phyloP scores from a whole-genome alignment of 2,329 filamentous ascomycete species.

The Penicillium vulpinum region DNA sequence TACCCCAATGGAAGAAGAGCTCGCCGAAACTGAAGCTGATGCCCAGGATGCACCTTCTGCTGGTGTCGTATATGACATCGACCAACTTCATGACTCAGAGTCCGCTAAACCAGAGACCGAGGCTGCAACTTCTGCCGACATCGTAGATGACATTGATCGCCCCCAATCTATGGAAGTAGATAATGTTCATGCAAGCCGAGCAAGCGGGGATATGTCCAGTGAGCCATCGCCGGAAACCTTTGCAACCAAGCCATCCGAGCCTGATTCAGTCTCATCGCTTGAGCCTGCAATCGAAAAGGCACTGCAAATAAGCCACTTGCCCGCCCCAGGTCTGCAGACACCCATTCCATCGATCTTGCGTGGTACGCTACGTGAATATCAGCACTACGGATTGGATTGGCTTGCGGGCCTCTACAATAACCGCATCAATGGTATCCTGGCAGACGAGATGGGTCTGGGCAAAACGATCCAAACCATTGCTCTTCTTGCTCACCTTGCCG shows the following conservation, averaged over 20 bases:
- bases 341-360: conserved; percentile 80
- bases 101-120: neutral
- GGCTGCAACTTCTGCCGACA: neutral
- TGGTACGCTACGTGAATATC: conserved; percentile 89
- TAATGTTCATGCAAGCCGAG: conserved; percentile 23
- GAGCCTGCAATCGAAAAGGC: conserved; percentile 37
- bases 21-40: neutral
- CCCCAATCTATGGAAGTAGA: conserved; percentile 18
- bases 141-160: conserved; percentile 2
- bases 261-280: conserved; percentile 46
- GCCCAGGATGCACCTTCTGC: neutral
- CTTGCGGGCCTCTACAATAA: conserved; percentile 89
- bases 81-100: neutral
- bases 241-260: conserved; percentile 47
- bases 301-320: conserved; percentile 41
- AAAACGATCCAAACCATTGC: conserved; percentile 99
- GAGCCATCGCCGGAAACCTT: conserved; percentile 46
- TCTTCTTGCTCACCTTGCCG: conserved; percentile 86
- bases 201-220: conserved; percentile 39
- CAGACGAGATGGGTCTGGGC: conserved; percentile 97
- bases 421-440: conserved; percentile 91
- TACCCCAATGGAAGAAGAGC: conserved; percentile 11
- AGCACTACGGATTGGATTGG: conserved; percentile 97
- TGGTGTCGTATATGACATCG: neutral
- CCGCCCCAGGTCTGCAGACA: conserved; percentile 57